Evolutionary conservation across 2,329 filamentous ascomycete species (phyloP), one percentile per base, ranked within the genome.

Genomic region (Aspergillus carbonarius): DNA sequence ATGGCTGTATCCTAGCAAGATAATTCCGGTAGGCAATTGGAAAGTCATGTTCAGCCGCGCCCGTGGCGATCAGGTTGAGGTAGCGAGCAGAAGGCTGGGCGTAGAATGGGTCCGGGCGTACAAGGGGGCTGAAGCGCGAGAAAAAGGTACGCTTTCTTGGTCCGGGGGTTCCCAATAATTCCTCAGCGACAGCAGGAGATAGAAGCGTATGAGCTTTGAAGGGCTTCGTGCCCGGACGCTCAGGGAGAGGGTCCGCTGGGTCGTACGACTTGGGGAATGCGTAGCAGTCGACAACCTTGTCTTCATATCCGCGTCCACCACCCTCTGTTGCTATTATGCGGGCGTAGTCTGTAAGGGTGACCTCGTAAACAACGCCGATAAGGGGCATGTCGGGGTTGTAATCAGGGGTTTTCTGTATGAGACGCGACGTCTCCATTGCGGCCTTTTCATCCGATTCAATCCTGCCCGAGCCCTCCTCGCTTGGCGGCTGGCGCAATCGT

Each of bases 281-380:
- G 63, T 91, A 81, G 75, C 93, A 97, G 27, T 89, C 86, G 12
- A 96, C 87, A 0, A 91, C 71, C 10, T 96, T 85, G 71, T 98
- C 92, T 57, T 88, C 81, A 78, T 99, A 99, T n/a, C 88, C 84
- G 2, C 87, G 78, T 17, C 93, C 93, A 32, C 91, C 93, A 53
- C 93, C 93, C 74, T 99, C 95, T 5, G 93, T 97, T 5, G 88
- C 88, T 60, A 98, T 88, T 66, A 99, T 96, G 60, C 85, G 89
- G 6, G 87, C 83, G 72, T 91, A 99, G 77, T 99, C 95, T 44
- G 83, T 75, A 17, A 83, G 79, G 0, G 92, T 96, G 30, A 98
- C 91, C 78, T 98, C 93, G 78, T 99, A 99, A 4, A 98, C 95
- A 15, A 96, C 92, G 23, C 95, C 95, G 40, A 97, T 85, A 2